Evolutionary conservation across 495 filamentous ascomycete species (phyloP).

Genomic region (Oidiodendron maius): DNA sequence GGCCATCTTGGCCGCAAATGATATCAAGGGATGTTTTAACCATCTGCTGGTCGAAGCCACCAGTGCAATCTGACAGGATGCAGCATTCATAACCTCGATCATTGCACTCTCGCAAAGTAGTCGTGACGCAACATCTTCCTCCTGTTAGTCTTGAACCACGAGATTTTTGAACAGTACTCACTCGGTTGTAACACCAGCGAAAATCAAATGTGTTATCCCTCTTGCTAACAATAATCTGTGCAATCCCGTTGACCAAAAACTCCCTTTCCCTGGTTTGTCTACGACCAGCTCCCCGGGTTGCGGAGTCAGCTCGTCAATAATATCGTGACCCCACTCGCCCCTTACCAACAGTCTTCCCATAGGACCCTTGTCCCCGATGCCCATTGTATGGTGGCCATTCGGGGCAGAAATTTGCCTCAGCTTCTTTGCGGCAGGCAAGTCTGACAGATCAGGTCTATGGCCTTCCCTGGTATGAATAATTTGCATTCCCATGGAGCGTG

Average conservation of each 20-base stretch:
- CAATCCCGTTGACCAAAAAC: slow-evolving; percentile 21
- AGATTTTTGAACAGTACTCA: slow-evolving; percentile 20
- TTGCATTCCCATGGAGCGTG: slow-evolving; percentile 51
- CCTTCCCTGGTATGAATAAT: slow-evolving; percentile 67
- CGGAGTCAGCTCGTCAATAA: slow-evolving; percentile 55
- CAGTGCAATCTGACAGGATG: slow-evolving; percentile 33
- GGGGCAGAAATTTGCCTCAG: slow-evolving; percentile 44
- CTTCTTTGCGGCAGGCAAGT: slow-evolving; percentile 47
- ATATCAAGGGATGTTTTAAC: slow-evolving; percentile 32
- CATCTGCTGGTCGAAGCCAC: slow-evolving; percentile 30
- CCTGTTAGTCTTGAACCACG: slow-evolving; percentile 30
- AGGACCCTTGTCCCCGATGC: slow-evolving; percentile 57
- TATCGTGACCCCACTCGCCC: slow-evolving; percentile 60
- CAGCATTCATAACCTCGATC: slow-evolving; percentile 71
- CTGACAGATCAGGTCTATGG: slow-evolving; percentile 55
- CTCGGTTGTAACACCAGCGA: slow-evolving; percentile 50
- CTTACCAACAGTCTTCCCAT: slow-evolving; percentile 61
- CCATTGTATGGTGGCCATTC: slow-evolving; percentile 41
- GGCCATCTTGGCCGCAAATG: slow-evolving; percentile 29
- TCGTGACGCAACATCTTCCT: slow-evolving; percentile 62
- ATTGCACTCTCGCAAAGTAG: slow-evolving; percentile 64
- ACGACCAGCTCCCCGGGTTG: slow-evolving; percentile 54
- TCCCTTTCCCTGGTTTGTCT: slow-evolving; percentile 55
- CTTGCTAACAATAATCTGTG: slow-evolving; percentile 20
- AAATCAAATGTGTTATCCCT: slow-evolving; percentile 61